These are phyloP conservation scores for Lactarius quietus DNA, from an alignment of 768 basidiomycete genomes.

Conservation along the genomic window DNA sequence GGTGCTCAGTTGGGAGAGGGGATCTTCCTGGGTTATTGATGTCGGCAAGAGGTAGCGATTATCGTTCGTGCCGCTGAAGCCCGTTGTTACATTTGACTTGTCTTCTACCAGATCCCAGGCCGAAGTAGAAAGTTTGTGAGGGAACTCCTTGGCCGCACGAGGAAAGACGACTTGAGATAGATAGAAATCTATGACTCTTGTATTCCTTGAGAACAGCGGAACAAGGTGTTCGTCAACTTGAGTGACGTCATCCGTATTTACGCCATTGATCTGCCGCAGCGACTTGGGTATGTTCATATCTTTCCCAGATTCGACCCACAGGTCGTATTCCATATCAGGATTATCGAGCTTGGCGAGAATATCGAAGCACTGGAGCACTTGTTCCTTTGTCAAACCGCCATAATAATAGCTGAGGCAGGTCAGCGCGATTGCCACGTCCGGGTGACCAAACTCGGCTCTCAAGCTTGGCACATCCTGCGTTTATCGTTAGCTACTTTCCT, in stretches of 20 bases:
- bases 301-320: constrained; percentile 34
- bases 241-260: constrained; percentile 42
- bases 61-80: constrained; percentile 58
- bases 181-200: constrained; percentile 44
- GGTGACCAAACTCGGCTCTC: constrained; percentile 51
- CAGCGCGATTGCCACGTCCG: constrained; percentile 44
- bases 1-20: constrained; percentile 40
- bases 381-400: constrained; percentile 38
- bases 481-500: not conserved
- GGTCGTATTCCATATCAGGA: constrained; percentile 40
- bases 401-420: constrained; percentile 52
- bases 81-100: constrained; percentile 39
- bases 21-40: constrained; percentile 38
- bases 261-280: constrained; percentile 34
- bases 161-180: constrained; percentile 47
- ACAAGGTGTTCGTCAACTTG: constrained; percentile 32
- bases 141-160: constrained; percentile 47
- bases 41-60: constrained; percentile 36
- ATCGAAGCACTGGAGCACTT: constrained; percentile 39
- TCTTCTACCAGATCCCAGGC: constrained; percentile 51
- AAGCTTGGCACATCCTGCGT: constrained; percentile 42
- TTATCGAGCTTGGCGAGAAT: constrained; percentile 41
- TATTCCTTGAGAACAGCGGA: constrained; percentile 38
- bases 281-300: constrained; percentile 29
- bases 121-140: constrained; percentile 43